Conservation (phyloP, 768 basidiomycete species). For the Mycena venus region DNA sequence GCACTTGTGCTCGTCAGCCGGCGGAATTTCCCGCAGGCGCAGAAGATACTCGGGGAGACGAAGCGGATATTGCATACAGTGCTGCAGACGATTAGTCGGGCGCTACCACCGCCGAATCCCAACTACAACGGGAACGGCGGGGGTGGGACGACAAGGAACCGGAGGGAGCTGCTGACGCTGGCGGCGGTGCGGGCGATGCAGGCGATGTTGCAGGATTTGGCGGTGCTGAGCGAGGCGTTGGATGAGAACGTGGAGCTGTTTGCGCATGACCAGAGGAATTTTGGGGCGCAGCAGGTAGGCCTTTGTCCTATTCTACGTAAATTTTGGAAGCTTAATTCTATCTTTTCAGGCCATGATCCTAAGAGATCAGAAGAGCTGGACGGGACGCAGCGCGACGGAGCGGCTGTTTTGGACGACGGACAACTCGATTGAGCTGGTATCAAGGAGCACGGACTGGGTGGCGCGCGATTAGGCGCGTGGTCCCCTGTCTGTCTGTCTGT, state of each 20-base stretch:
- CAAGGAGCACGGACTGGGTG: slow-evolving; percentile 90
- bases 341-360: slow-evolving; percentile 89
- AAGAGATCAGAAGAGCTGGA: slow-evolving; percentile 97
- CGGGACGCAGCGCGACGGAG: slow-evolving; percentile 90
- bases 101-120: slow-evolving; percentile 69
- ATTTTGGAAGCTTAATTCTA: background rate
- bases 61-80: slow-evolving; percentile 94
- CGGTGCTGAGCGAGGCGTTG: slow-evolving; percentile 86
- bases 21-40: slow-evolving; percentile 91
- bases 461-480: slow-evolving; percentile 66
- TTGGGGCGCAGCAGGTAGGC: slow-evolving; percentile 98
- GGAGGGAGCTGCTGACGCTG: slow-evolving; percentile 83
- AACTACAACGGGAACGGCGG: slow-evolving; percentile 50
- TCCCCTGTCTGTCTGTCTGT: background rate
- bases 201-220: slow-evolving; percentile 89
- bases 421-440: slow-evolving; percentile 88
- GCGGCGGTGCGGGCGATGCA: slow-evolving; percentile 85
- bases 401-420: slow-evolving; percentile 94
- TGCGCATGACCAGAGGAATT: slow-evolving; percentile 93
- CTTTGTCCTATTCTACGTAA: slow-evolving; percentile 43
- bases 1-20: slow-evolving; percentile 92
- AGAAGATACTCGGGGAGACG: slow-evolving; percentile 91
- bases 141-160: slow-evolving; percentile 71
- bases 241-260: slow-evolving; percentile 94
- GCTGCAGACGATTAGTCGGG: slow-evolving; percentile 84